Base-by-base conservation (phyloP, 83 land plant genomes). In the Picea engelmannii region DNA sequence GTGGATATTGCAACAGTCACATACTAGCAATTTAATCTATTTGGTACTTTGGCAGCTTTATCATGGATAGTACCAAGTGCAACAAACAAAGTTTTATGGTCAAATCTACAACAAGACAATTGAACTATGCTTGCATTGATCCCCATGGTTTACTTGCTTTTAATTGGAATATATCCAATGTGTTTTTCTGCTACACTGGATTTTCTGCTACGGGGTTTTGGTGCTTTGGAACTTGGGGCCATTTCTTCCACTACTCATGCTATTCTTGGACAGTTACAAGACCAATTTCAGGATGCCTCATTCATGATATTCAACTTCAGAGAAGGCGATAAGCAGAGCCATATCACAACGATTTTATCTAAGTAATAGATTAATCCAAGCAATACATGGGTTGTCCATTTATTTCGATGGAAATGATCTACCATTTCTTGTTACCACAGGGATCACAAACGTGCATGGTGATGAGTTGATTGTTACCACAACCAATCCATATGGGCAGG, bases 11-110 rank as follows among this genome's bases (percentile, higher is more conserved):
- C 98, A 27, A 93, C 98, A 35, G 98, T 93, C 12, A 95, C 93
- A 58, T 96, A 95, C 86, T 64, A 93, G 38, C 88, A 95, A 70
- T 92, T 95, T 70, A 86, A 93, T 59, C 79, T 93, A 10, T 95
- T 93, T 88, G 98, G 98, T 78, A 96, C 98, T 70, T 87, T 93
- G 66, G 76, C 93, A 64, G 94, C 98, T 69, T 69, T 95, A 44
- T 89, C 92, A 27, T 95, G 98, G 98, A 90, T 93, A 64, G 66
- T 92, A 9, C 98, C 98, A n/a, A 95, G 96, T 89, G 98, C 98
- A 18, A 82, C 89, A 24, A 95, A 95, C 78, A 95, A 95, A 77
- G 93, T 95, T 70, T 90, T 95, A 4, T 95, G 96, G 96, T 93
- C 98, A 38, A 93, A 86, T 81, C 74, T 95, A 67, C 98, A 95